Evolutionary conservation across 2,329 filamentous ascomycete species (phyloP).

Genomic region (Fusarium sp.): DNA sequence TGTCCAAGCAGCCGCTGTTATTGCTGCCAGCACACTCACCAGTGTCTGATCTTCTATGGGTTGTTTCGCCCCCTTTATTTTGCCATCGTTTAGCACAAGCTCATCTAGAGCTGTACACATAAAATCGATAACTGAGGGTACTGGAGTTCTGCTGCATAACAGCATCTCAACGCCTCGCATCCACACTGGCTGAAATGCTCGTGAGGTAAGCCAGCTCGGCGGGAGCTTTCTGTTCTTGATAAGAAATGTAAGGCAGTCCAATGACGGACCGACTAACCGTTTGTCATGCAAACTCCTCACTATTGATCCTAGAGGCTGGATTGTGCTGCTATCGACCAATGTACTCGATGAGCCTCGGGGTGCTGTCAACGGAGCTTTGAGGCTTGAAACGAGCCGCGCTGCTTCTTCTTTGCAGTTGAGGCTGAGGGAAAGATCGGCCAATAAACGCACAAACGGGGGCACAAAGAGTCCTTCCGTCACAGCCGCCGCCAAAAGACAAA

Average conservation of each 20-base stretch:
- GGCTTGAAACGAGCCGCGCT: conserved; percentile 35
- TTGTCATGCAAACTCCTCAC: conserved; percentile 21
- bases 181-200: conserved; percentile 42
- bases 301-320: conserved; percentile 39
- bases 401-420: conserved; percentile 45
- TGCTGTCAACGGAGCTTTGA: conserved; percentile 22
- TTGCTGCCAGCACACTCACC: conserved; percentile 45
- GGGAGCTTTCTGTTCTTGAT: conserved; percentile 35
- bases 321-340: conserved; percentile 26
- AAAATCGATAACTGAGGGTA: conserved; percentile 38
- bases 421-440: conserved; percentile 46
- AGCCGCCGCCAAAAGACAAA: conserved; percentile 44
- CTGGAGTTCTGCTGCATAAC: conserved; percentile 34
- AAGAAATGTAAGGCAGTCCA: conserved; percentile 40
- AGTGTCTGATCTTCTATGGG: conserved; percentile 41
- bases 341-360: conserved; percentile 27
- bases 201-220: conserved; percentile 39
- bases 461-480: conserved; percentile 46
- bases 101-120: conserved; percentile 37
- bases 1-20: conserved; percentile 42
- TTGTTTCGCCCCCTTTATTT: conserved; percentile 3
- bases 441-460: conserved; percentile 40
- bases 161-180: conserved; percentile 40
- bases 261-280: conserved; percentile 18
- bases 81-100: conserved; percentile 29